These are phyloP conservation scores for Kluyveromyces starmeri DNA, from an alignment of 805 yeast genomes.

Conservation along the genomic window DNA sequence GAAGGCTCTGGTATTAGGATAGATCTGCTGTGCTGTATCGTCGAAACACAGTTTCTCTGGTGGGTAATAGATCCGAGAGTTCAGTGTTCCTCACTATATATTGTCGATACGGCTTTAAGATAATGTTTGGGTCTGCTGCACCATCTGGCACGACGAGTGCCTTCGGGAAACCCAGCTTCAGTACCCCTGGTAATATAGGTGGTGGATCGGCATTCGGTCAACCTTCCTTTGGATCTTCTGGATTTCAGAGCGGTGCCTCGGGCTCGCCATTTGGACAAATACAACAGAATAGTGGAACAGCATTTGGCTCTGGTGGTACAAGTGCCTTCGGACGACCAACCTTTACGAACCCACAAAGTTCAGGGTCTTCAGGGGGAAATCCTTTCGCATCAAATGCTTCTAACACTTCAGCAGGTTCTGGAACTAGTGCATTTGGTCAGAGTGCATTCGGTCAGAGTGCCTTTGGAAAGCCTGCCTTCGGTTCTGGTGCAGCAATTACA, in stretches of 20 bases:
- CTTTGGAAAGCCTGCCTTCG: constrained; percentile 17
- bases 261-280: constrained; percentile 2
- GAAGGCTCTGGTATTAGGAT: no score
- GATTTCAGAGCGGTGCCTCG: background rate
- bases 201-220: constrained; percentile 9
- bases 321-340: constrained; percentile 13
- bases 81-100: no score
- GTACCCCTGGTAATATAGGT: constrained; percentile 7
- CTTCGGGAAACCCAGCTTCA: constrained; percentile 2
- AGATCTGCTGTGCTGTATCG: no score
- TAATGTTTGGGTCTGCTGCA: no score
- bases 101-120: no score
- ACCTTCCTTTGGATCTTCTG: constrained; percentile 12
- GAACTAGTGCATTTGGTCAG: constrained; percentile 4
- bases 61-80: no score
- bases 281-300: background rate
- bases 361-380: no score
- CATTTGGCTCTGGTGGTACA: constrained; percentile 3
- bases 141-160: background rate
- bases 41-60: no score
- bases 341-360: constrained; percentile 3
- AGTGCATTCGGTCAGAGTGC: constrained; percentile 3
- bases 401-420: no score
- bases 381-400: no score
- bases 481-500: constrained; percentile 7